These are phyloP conservation scores for Tinospora cordifolia DNA, from an alignment of 164 flowering plant genomes.

Conservation along the genomic window DNA sequence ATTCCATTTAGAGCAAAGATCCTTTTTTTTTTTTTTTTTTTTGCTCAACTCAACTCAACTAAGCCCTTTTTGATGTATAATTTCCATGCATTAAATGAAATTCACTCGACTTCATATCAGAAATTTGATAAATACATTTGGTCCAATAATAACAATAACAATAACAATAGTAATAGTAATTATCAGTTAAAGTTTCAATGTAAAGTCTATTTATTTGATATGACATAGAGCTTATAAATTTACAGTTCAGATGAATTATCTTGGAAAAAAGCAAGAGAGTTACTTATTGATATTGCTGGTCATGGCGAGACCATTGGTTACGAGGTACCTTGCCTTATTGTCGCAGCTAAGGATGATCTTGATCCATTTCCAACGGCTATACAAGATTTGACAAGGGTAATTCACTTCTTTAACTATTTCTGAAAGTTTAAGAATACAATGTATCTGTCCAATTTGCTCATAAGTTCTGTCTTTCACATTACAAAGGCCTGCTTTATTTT, in stretches of 20 bases:
- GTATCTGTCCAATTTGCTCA: background rate
- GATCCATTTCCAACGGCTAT: slow-evolving; percentile 60
- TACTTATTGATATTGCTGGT: slow-evolving; percentile 78
- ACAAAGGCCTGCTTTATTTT: background rate
- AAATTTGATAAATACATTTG: background rate
- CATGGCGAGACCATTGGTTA: slow-evolving; percentile 78
- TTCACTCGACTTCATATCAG: background rate
- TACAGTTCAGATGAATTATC: slow-evolving; percentile 72
- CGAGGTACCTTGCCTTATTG: slow-evolving; percentile 88
- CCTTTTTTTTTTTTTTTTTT: no score
- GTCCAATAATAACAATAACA: no score
- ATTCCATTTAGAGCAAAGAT: no score
- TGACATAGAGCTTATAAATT: background rate
- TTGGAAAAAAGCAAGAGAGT: slow-evolving; percentile 68
- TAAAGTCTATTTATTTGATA: background rate
- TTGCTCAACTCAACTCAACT: no score
- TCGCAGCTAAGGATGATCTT: slow-evolving; percentile 88
- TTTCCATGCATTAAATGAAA: no score
- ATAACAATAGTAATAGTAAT: background rate
- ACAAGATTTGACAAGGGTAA: slow-evolving; percentile 69
- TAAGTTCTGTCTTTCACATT: background rate
- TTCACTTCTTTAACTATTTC: background rate
- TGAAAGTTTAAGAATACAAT: background rate
- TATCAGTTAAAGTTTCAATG: no score
- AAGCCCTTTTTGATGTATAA: no score